A percentile compares a stretch with the other conserved stretches of the same genome.
phyloP scores from a whole-genome alignment of 441 rosid species.

The Pelargonium australe region DNA sequence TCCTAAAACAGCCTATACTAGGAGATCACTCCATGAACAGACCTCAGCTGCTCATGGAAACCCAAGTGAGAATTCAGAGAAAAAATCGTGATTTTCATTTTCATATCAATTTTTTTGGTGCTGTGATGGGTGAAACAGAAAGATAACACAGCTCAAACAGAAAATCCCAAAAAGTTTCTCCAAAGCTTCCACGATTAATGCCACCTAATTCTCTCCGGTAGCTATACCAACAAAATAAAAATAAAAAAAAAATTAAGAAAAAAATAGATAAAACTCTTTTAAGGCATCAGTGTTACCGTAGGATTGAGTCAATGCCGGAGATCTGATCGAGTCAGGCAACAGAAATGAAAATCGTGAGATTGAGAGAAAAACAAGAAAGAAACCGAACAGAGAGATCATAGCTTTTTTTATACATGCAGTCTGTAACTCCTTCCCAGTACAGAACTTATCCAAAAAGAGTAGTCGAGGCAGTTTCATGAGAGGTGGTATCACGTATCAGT shows the following conservation, averaged over 20 bases:
- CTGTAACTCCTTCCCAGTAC: constrained; percentile 1
- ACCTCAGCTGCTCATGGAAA: background rate
- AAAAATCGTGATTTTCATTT: background rate
- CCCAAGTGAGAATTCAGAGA: constrained; percentile 6
- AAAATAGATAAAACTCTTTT: background rate
- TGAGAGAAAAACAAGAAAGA: constrained; percentile 15
- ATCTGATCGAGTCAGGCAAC: constrained; percentile 35
- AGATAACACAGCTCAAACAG: constrained; percentile 7
- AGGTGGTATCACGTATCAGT: constrained; percentile 8
- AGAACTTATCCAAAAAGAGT: too few species aligned
- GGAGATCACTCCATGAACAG: constrained; percentile 8
- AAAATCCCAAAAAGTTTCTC: constrained; percentile 36
- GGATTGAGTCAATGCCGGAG: constrained; percentile 50
- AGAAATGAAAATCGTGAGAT: constrained; percentile 17
- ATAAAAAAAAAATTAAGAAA: background rate
- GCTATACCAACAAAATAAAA: constrained; percentile 20
- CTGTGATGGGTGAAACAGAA: constrained; percentile 2
- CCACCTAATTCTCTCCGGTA: constrained; percentile 37
- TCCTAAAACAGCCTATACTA: background rate
- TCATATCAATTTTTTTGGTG: constrained; percentile 1
- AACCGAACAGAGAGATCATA: constrained; percentile 21
- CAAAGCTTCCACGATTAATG: constrained; percentile 33
- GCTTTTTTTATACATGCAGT: constrained; percentile 19
- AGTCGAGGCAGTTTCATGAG: background rate
- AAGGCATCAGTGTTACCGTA: constrained; percentile 29